Conservation (phyloP, 1,139 yeast species). For the Hemisphaericaspora lyxosophila region DNA sequence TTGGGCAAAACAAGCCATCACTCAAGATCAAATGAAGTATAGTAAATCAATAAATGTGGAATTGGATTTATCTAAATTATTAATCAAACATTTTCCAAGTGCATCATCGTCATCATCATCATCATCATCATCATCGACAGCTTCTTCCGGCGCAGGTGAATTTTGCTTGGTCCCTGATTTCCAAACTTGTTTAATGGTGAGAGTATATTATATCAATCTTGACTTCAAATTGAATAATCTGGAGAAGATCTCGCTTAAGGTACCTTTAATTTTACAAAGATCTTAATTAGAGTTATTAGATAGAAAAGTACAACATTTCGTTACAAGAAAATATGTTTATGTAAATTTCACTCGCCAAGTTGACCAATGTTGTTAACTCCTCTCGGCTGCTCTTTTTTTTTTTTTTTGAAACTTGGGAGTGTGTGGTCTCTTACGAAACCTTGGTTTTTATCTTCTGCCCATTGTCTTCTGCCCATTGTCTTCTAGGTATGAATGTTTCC, state of each 20-base stretch:
- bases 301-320: too few relatives aligned
- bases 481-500: too few relatives aligned
- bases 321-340: too few relatives aligned
- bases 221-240: constrained; percentile 29
- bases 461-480: too few relatives aligned
- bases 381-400: too few relatives aligned
- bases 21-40: constrained; percentile 7
- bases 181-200: constrained; percentile 35
- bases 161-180: constrained; percentile 41
- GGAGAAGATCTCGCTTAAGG: constrained; percentile 27
- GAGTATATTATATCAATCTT: constrained; percentile 36
- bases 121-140: too few relatives aligned
- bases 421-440: too few relatives aligned
- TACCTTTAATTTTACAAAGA: constrained; percentile 32
- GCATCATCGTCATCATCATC: too few relatives aligned
- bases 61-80: constrained; percentile 15
- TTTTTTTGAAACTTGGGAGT: too few relatives aligned
- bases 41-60: constrained; percentile 14
- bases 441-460: too few relatives aligned
- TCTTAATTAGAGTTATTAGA: neutral
- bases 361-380: too few relatives aligned
- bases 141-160: constrained; percentile 17
- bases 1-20: constrained; percentile 1
- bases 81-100: constrained; percentile 5
- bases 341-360: too few relatives aligned